Base-by-base conservation (phyloP, 2,329 filamentous ascomycete genomes). In the Aspergillus versicolor region DNA sequence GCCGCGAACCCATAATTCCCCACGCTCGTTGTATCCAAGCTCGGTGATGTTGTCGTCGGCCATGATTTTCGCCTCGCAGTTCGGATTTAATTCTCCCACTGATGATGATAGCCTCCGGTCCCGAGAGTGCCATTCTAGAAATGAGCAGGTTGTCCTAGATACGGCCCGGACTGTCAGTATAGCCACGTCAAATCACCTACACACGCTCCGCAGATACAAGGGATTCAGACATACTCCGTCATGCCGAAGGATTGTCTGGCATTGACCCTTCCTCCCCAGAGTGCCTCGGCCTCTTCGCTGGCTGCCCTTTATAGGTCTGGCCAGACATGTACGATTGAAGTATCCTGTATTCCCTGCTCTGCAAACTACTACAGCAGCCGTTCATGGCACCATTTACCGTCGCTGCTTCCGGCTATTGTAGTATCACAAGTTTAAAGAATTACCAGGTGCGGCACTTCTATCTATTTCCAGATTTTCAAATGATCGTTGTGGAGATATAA, bases 241-340 rank as follows among this genome's bases (percentile, higher is more conserved):
- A 95, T 93, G n/a, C n/a, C n/a, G n/a, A n/a, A n/a, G n/a, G n/a
- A n/a, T 72, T 93, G 90, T 68, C 81, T 82, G 24, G 86, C 68
- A 63, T 82, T 81, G 21, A 85, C 71, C 21, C 72, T 67, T n/a
- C 78, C 75, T 1, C 75, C 73, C 79, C 85, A 85, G 56, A 86
- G 67, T 56, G 76, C 80, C 68, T 88, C 81, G 11, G 85, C 81
- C 62, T 88, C 84, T 11, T 79, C 77, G 54, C 77, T 79, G 3
- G 84, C 75, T 59, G 88, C 70, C 52, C 69, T 21, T 21, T 21
- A 21, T 21, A 21, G 21, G 3, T 21, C 4, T 21, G 21, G 4
- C 21, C 21, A 21, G 21, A 21, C 21, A 21, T 3, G 21, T 21
- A 21, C 21, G 21, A 21, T 21, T 21, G 21, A 21, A 21, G 21